A percentile compares a stretch with the other conserved stretches of the same genome.
Conservation (phyloP, 2,329 filamentous ascomycete genomes). For the Nemania sp. region DNA sequence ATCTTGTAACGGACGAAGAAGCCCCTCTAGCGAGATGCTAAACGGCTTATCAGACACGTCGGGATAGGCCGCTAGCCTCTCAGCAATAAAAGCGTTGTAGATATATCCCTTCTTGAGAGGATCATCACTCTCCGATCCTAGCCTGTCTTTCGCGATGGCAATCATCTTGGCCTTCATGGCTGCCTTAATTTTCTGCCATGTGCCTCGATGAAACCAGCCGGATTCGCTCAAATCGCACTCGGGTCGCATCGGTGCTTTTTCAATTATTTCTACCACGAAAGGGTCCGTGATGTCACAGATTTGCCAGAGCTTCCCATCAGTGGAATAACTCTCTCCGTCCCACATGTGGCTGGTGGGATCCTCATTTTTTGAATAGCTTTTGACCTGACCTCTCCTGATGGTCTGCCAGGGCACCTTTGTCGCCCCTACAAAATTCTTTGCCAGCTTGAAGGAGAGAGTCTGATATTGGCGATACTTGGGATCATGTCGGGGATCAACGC, state of each 20-base stretch:
- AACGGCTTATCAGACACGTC: conserved; percentile 34
- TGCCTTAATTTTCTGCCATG: conserved; percentile 79
- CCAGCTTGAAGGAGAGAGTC: conserved; percentile 82
- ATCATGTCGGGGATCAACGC: conserved; percentile 80
- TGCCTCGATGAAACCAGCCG: conserved; percentile 84
- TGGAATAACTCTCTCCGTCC: conserved; percentile 73
- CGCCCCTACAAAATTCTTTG: conserved; percentile 52
- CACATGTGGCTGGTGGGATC: conserved; percentile 71
- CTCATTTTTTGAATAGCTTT: conserved; percentile 43
- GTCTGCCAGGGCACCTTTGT: conserved; percentile 55
- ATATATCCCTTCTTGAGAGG: conserved; percentile 43
- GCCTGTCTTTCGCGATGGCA: conserved; percentile 61
- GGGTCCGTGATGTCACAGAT: conserved; percentile 90
- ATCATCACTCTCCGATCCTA: conserved; percentile 50
- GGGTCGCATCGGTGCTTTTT: conserved; percentile 60
- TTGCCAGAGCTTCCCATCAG: conserved; percentile 91
- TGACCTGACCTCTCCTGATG: conserved; percentile 49
- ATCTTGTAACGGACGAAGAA: conserved; percentile 38
- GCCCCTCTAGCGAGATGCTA: conserved; percentile 33
- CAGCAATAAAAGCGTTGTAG: conserved; percentile 45
- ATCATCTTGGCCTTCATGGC: conserved; percentile 88
- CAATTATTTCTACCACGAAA: conserved; percentile 66
- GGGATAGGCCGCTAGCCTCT: conserved; percentile 32
- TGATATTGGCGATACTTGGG: conserved; percentile 82
- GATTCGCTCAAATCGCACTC: conserved; percentile 64